These are phyloP conservation scores for Lentinula aciculospora DNA, from an alignment of 768 basidiomycete genomes.

Conservation along the genomic window DNA sequence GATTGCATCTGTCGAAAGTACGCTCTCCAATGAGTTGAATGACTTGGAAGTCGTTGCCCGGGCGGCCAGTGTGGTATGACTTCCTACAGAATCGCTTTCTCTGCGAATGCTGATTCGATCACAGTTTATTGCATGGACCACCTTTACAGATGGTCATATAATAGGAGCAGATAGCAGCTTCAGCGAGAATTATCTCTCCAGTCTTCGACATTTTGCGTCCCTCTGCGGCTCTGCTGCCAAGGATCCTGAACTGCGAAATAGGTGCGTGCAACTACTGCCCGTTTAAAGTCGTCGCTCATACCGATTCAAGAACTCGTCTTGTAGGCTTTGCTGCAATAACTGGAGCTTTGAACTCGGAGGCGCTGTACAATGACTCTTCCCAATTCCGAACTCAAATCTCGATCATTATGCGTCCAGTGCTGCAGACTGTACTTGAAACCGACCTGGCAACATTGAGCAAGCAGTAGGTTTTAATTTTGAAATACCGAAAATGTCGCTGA, in stretches of 20 bases:
- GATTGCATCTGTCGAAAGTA: conserved; percentile 55
- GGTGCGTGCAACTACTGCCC: conserved; percentile 33
- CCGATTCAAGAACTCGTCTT: conserved; percentile 59
- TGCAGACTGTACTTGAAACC: conserved; percentile 62
- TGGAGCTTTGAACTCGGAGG: conserved; percentile 79
- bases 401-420: conserved; percentile 64
- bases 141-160: conserved; percentile 82
- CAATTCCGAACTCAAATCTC: conserved; percentile 72
- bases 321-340: conserved; percentile 82
- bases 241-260: conserved; percentile 71
- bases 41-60: conserved; percentile 77
- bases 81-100: neutral
- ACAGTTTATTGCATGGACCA: conserved; percentile 89
- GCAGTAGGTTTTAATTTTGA: conserved; percentile 44
- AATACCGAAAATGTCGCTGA: conserved; percentile 10
- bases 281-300: neutral
- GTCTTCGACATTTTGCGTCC: conserved; percentile 58
- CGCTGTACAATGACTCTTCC: conserved; percentile 63
- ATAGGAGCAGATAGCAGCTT: conserved; percentile 72
- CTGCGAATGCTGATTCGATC: neutral
- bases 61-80: conserved; percentile 74
- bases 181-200: conserved; percentile 65
- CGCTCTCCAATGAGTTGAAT: conserved; percentile 45
- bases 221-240: conserved; percentile 47
- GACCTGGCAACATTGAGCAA: conserved; percentile 54